Base-by-base conservation (phyloP, 2,329 filamentous ascomycete genomes). In the Aspergillus intermedius region DNA sequence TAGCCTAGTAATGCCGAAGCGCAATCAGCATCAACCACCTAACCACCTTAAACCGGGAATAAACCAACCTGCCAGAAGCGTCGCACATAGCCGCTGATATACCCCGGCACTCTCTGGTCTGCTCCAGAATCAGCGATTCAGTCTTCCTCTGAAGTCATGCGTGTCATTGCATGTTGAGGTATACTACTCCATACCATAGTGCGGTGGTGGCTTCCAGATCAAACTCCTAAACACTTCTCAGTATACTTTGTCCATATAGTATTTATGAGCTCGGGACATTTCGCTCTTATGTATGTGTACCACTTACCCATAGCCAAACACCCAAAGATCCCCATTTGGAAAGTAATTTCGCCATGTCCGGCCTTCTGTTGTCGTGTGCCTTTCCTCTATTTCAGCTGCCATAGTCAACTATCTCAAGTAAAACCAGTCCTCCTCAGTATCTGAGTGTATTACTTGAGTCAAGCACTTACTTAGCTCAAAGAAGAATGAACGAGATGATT, bases 141-240 rank as follows among this genome's bases (percentile, higher is more conserved):
- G 45, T 44, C 25, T 19, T 19, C 17, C 17, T 19, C 17, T 19
- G 17, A 19, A 19, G 17, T 3, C 17, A 3, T 19, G 17, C 17
- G 3, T 19, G 17, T 19, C 17, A 19, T 19, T 19, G 17, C 30
- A 5, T 39, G 21, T 28, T 21, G 30, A 12, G 6, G 39, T 28
- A 7, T 40, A 44, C 17, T 37, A 59, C 4, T 15, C 12, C 68
- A 54, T 84, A 96, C 91, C 91, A 67, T 87, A 96, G 66, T 95
- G 88, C 57, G 93, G 93, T 53, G 93, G 93, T 49, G 93, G 91
- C 69, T 97, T 98, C 91, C 91, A 98, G 61, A 98, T 96, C 66
- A 98, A 74, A 68, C 90, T 95, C 73, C 91, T 93, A 45, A 52
- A 42, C 13, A 25, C 43, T 42, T 12, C 4, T 28, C 21, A 30